A percentile compares a stretch with the other conserved stretches of the same genome.
phyloP scores from a whole-genome alignment of 352 stramenopile genomes.

The Pythium volutum region DNA sequence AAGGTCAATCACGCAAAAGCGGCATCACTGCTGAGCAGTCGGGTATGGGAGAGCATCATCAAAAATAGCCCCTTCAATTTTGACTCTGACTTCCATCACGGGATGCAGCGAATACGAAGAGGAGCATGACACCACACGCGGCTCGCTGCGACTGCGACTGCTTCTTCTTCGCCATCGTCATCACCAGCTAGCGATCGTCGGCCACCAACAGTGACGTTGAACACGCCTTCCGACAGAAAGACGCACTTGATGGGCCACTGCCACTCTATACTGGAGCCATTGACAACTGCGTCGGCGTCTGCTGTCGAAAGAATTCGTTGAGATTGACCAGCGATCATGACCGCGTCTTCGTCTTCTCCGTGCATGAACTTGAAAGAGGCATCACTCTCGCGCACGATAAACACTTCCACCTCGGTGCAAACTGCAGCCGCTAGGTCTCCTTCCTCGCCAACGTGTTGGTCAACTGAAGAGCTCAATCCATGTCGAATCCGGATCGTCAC shows the following conservation, averaged over 20 bases:
- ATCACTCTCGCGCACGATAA: slow-evolving; percentile 12
- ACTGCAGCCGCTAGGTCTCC: not conserved
- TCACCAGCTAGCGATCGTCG: not conserved
- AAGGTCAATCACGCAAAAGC: not conserved
- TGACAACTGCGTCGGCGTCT: not conserved
- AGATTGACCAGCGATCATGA: slow-evolving; percentile 14
- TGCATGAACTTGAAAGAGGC: not conserved
- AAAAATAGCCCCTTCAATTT: not conserved
- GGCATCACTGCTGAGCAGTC: not conserved
- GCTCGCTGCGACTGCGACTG: too few species aligned
- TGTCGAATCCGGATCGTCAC: slow-evolving; percentile 11
- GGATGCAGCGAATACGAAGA: slow-evolving; percentile 37
- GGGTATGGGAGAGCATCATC: not conserved
- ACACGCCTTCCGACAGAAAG: slow-evolving; percentile 64
- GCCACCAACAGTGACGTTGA: slow-evolving; percentile 38
- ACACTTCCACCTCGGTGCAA: slow-evolving; percentile 3
- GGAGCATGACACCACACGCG: slow-evolving; percentile 45
- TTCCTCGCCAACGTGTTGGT: not conserved
- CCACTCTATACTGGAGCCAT: slow-evolving; percentile 4
- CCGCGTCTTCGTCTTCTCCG: not conserved
- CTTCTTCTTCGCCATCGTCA: not conserved
- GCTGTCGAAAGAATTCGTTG: slow-evolving; percentile 4
- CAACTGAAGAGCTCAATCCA: not conserved
- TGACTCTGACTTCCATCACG: slow-evolving; percentile 1
- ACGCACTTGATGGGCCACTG: slow-evolving; percentile 38